Evolutionary conservation across 2,329 filamentous ascomycete genomes (phyloP).

Genomic region (Cytospora mali): DNA sequence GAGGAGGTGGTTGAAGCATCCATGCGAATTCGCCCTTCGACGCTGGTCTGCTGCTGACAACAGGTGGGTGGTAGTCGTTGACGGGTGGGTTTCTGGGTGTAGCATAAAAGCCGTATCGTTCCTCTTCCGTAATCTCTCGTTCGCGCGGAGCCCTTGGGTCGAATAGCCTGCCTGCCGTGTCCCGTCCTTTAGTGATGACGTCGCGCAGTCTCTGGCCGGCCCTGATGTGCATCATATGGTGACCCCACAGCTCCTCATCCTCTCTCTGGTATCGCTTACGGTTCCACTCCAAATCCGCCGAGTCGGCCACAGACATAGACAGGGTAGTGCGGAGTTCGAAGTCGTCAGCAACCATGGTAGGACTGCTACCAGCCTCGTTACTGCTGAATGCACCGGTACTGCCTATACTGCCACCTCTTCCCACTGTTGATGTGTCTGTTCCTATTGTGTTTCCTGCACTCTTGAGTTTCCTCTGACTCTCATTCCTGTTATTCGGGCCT

Average conservation of each 20-base stretch:
- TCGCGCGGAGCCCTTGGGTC: conserved; percentile 56
- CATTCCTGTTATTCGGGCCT: conserved; percentile 55
- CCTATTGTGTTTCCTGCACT: conserved; percentile 52
- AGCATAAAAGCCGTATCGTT: conserved; percentile 61
- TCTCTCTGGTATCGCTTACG: conserved; percentile 79
- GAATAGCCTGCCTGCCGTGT: conserved; percentile 56
- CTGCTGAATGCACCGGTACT: conserved; percentile 39
- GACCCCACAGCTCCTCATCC: conserved; percentile 84
- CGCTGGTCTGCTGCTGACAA: conserved; percentile 74
- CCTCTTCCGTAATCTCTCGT: conserved; percentile 53
- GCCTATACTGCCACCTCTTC: conserved; percentile 31
- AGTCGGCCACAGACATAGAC: conserved; percentile 40
- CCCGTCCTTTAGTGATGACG: conserved; percentile 60
- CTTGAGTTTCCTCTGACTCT: conserved; percentile 62
- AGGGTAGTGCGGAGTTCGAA: conserved; percentile 43
- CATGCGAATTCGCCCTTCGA: conserved; percentile 74
- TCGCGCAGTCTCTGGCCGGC: conserved; percentile 60
- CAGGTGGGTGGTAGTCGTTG: conserved; percentile 83
- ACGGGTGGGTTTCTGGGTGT: conserved; percentile 69
- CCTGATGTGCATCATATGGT: conserved; percentile 50
- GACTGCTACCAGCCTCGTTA: conserved; percentile 43
- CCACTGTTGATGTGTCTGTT: conserved; percentile 42
- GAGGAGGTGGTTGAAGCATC: conserved; percentile 94
- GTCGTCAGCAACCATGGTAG: conserved; percentile 50
- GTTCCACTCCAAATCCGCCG: conserved; percentile 65